Percentiles rank a stretch among this genome's conserved stretches.
Evolutionary conservation across 306 rosid genomes (phyloP).

Genomic region (Cicer judaicum): DNA sequence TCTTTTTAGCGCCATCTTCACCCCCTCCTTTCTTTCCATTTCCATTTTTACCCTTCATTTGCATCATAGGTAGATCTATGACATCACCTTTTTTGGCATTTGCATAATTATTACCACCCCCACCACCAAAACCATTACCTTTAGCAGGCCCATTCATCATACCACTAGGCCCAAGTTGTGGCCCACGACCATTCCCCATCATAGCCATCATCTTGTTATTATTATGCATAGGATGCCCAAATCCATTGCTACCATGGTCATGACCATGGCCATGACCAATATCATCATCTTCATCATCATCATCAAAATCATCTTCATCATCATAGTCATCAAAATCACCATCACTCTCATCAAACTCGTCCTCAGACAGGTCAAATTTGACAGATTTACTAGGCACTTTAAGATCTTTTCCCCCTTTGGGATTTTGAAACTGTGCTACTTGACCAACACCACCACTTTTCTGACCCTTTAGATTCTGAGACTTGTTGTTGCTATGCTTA

Average conservation of each 20-base stretch:
- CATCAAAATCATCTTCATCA: constrained; percentile 65
- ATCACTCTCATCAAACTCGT: constrained; percentile 64
- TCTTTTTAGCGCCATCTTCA: constrained; percentile 53
- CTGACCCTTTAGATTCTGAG: constrained; percentile 64
- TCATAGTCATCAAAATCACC: constrained; percentile 63
- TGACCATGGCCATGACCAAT: constrained; percentile 51
- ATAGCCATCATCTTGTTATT: constrained; percentile 46
- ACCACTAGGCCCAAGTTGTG: constrained; percentile 54
- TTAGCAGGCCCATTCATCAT: constrained; percentile 61
- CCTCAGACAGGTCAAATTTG: constrained; percentile 64
- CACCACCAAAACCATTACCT: constrained; percentile 51
- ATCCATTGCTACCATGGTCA: constrained; percentile 42
- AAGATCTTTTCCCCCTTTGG: constrained; percentile 54
- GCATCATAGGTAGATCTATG: constrained; percentile 60
- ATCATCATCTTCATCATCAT: constrained; percentile 53
- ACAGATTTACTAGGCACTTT: constrained; percentile 56
- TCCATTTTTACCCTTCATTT: constrained; percentile 61
- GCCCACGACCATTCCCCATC: constrained; percentile 61
- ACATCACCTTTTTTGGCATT: constrained; percentile 69
- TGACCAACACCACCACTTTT: constrained; percentile 54
- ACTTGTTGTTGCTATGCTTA: constrained; percentile 57
- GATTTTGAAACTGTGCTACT: constrained; percentile 52
- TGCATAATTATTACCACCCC: constrained; percentile 54
- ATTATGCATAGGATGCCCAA: constrained; percentile 55
- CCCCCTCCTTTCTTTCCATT: constrained; percentile 53